phyloP scores from a whole-genome alignment of 805 yeast genomes.

The Jamesozyma spencerorum region DNA sequence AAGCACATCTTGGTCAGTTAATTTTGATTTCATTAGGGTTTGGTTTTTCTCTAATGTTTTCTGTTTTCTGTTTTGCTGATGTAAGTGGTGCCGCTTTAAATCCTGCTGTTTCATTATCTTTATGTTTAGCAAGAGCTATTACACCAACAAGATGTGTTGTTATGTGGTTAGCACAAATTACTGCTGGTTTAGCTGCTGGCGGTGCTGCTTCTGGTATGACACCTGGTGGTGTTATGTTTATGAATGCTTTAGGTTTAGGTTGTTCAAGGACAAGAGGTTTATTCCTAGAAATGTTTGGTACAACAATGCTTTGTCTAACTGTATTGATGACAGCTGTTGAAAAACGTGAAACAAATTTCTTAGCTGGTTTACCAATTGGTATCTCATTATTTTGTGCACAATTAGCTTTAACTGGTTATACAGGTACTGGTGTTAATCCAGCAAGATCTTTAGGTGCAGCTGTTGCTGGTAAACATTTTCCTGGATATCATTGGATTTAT shows the following conservation, averaged over 20 bases:
- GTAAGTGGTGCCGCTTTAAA: slow-evolving; percentile 85
- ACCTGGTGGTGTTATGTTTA: slow-evolving; percentile 66
- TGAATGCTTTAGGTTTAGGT: slow-evolving; percentile 65
- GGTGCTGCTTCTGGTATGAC: slow-evolving; percentile 82
- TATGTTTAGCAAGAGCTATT: slow-evolving; percentile 64
- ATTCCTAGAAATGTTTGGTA: slow-evolving; percentile 75
- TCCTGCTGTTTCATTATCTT: slow-evolving; percentile 75
- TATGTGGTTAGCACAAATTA: slow-evolving; percentile 58
- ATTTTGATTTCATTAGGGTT: slow-evolving; percentile 79
- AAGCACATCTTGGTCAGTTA: slow-evolving; percentile 55
- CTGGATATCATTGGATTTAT: slow-evolving; percentile 82
- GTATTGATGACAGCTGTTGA: slow-evolving; percentile 80
- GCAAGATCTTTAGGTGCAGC: slow-evolving; percentile 84
- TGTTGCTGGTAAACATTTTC: slow-evolving; percentile 64
- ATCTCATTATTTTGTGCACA: slow-evolving; percentile 73
- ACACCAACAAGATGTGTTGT: slow-evolving; percentile 62
- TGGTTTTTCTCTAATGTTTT: slow-evolving; percentile 67
- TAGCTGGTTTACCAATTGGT: slow-evolving; percentile 82
- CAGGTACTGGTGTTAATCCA: slow-evolving; percentile 90
- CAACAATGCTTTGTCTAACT: slow-evolving; percentile 61
- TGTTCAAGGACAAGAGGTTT: slow-evolving; percentile 65
- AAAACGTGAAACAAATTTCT: slow-evolving; percentile 61
- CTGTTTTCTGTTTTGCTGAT: slow-evolving; percentile 36
- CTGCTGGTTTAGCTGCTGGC: slow-evolving; percentile 89
- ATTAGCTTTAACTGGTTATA: slow-evolving; percentile 68